Evolutionary conservation across 164 flowering plant species (phyloP), one percentile per base, ranked within the genome.

Genomic region (Aristolochia contorta): DNA sequence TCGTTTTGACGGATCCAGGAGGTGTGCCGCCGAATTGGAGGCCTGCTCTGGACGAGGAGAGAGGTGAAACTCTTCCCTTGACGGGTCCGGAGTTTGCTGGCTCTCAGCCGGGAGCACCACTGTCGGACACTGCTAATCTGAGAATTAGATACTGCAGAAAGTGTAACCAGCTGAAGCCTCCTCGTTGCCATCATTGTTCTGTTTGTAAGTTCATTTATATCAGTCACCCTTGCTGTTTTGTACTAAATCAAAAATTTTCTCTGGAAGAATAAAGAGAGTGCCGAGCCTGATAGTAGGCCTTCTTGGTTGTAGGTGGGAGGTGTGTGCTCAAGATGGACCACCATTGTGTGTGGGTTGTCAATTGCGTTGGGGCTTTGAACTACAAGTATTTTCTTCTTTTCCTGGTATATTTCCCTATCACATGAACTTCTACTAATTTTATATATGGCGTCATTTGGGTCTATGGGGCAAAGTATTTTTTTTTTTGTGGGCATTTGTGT

Each of bases 261-360:
- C 6, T 30, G 41, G 15, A 32, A 13, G 41, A 30, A 30, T 18
- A 37, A 18, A 32, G 12, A 56, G 30, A 13, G 56, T 3, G 23
- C 16, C 4, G 9, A 4, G 16, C 13, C 27, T 18, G 20, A 7
- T 61, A 22, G 21, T 37, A 37, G 9, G 43, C 43, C 43, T 37
- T 37, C 43, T 37, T 37, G 43, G 43, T 69, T 68, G 53, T 73
- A 94, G 99, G 99, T 82, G 99, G 99, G 63, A 86, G 99, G 71
- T 94, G 99, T 72, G 75, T 94, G 23, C 78, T 94, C 62, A 94
- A 94, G 76, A 94, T 94, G 99, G 99, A 94, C 69, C 99, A 94
- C 74, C 99, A 94, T 59, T 94, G 99, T 70, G 97, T 94, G 6
- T 94, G 99, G 99, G 97, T 94, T 51, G 99, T 94, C 49, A 94